Base-by-base conservation (phyloP, 2,329 filamentous ascomycete genomes). In the Kalmusia sp. region DNA sequence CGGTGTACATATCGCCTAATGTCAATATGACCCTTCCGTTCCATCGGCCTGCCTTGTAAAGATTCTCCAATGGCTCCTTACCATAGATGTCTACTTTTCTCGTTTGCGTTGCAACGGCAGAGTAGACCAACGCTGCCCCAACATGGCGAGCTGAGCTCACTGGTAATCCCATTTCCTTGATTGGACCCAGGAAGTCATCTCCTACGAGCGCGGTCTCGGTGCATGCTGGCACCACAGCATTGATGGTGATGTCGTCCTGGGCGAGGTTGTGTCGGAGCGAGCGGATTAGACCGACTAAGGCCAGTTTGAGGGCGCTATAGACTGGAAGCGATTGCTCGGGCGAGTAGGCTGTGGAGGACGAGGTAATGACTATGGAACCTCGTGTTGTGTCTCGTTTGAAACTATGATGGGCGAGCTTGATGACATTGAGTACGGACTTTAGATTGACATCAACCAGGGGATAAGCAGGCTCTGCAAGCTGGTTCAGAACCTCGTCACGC, bases 351-450 rank as follows among this genome's bases (percentile, higher is more conserved):
- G 74, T 74, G 0, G 72, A 67, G 50, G 74, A 77, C 3, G 67
- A 52, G 1, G 73, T 76, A 28, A 79, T 67, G n/a, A 77, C 75
- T 24, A 77, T 70, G 51, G 71, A 72, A 2, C 74, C 72, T 0
- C 55, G 51, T n/a, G 14, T 12, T 4, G 38, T 54, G 6, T 46
- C 28, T 6, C 65, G 41, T 7, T 59, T 54, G 63, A 76, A 70
- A n/a, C 27, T 35, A 21, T 59, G 60, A 40, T 64, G 48, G 0
- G 69, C 68, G 1, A 78, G 59, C 55, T 76, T 77, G 35, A 71
- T 54, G 12, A 70, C 64, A 52, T 77, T 70, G 3, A 73, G 28
- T 0, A 66, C 63, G 0, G 44, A 71, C 6, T 61, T 57, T 9
- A 73, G 51, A 52, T 78, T 77, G 39, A 76, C 64, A 31, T 76